Base-by-base conservation (phyloP, 805 yeast species). In the Candida broadrunensis region DNA sequence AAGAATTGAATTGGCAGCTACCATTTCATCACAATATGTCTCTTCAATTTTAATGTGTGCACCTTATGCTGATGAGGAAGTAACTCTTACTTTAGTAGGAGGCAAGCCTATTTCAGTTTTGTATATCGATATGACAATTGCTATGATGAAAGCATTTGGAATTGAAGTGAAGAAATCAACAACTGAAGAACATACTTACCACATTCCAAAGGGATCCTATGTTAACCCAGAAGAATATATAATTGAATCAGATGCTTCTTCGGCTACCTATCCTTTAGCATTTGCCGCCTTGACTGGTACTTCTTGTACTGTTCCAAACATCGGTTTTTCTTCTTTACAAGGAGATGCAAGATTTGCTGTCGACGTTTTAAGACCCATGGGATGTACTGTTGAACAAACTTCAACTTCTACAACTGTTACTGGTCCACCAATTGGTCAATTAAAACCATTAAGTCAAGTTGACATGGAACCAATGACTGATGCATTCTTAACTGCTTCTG, bases 381-480 rank as follows among this genome's bases (percentile, higher is more conserved):
- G 99, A 2, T 93, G 98, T 63, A 67, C 56, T 2, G 99, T 93
- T 18, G 73, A 64, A 33, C 99, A 93, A 68, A 79, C 93, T 2
- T 84, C 76, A 1, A 80, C 85, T 2, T 81, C 95, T 2, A 93
- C 99, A 0, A 89, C 97, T 0, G 98, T 93, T 7, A 79, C 83
- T 32, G 98, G 97, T 36, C 97, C 97, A 5, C 71, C 85, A 15
- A 65, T 65, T 29, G 95, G 95, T 13, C 45, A 63, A 0, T 72
- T 93, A 49, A 77, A 73, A 54, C 87, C 95, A 5, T 70, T 93
- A 47, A 70, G 80, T 11, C 77, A 72, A 46, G 84, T 93, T 42
- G 97, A 93, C 60, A 93, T 93, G 99, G 99, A 93, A 67, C 98
- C 99, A 40, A 93, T 93, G 99, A 93, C 99, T 0, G 99, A 93